Evolutionary conservation across 2,329 filamentous ascomycete genomes (phyloP).

Genomic region (Huntiella savannae): DNA sequence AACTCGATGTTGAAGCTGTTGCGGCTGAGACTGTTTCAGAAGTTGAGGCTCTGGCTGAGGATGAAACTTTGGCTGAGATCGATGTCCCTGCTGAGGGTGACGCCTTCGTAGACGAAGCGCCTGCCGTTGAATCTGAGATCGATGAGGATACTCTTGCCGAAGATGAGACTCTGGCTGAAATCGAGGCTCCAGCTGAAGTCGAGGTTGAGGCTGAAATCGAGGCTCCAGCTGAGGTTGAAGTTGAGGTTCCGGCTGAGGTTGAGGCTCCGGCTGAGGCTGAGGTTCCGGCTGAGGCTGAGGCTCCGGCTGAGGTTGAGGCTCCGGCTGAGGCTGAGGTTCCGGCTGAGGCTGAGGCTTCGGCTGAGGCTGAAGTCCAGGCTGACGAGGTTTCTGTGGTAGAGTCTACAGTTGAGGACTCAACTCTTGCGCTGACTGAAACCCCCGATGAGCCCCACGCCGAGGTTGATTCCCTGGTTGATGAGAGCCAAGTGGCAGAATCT

Average conservation of each 20-base stretch:
- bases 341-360: neutral
- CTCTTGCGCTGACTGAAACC: neutral
- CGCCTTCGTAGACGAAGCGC: neutral
- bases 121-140: neutral
- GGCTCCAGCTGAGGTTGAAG: neutral
- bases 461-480: no score
- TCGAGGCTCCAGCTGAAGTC: neutral
- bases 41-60: constrained; percentile 10
- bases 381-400: neutral
- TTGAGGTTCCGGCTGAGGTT: neutral
- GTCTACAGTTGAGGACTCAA: neutral
- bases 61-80: constrained; percentile 10
- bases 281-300: constrained; percentile 3
- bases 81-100: constrained; percentile 2
- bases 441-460: no score
- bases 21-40: constrained; percentile 1
- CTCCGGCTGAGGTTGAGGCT: constrained; percentile 1
- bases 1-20: constrained; percentile 8
- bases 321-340: constrained; percentile 2
- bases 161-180: neutral
- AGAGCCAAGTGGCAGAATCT: no score
- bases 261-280: neutral
- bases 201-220: constrained; percentile 4
- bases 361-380: neutral
- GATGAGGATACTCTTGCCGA: neutral